Evolutionary conservation across 495 filamentous ascomycete species (phyloP).

Genomic region (Pyronema domesticum): DNA sequence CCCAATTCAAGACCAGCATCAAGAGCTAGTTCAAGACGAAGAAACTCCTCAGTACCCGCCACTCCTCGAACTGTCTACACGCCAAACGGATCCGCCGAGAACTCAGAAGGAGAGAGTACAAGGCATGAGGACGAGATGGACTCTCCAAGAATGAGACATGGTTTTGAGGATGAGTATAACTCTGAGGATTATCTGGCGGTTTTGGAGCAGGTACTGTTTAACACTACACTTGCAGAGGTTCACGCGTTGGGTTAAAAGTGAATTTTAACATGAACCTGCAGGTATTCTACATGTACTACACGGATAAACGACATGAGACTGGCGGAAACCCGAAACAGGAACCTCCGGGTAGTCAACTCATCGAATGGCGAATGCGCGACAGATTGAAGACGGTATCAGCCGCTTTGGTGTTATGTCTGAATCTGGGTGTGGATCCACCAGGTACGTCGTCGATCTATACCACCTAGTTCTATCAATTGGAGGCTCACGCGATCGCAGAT

Average conservation of each 20-base stretch:
- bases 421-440: slow-evolving; percentile 92
- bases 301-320: slow-evolving; percentile 93
- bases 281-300: slow-evolving; percentile 97
- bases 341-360: slow-evolving; percentile 41
- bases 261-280: slow-evolving; percentile 23
- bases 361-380: slow-evolving; percentile 95
- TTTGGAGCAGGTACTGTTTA: slow-evolving; percentile 29
- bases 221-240: slow-evolving; percentile 5
- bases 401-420: slow-evolving; percentile 81
- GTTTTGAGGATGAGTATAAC: slow-evolving; percentile 52
- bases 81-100: background rate
- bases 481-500: slow-evolving; percentile 9
- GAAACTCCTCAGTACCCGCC: slow-evolving; percentile 11
- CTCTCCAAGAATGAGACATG: slow-evolving; percentile 35
- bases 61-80: slow-evolving; percentile 9
- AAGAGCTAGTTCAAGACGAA: slow-evolving; percentile 19
- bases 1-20: slow-evolving; percentile 15
- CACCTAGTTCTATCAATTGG: background rate
- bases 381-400: slow-evolving; percentile 92
- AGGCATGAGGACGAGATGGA: slow-evolving; percentile 16
- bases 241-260: background rate
- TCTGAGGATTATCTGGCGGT: slow-evolving; percentile 35
- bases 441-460: slow-evolving; percentile 38
- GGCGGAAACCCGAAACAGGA: slow-evolving; percentile 69
- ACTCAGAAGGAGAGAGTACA: background rate